Conservation (phyloP, 2,329 filamentous ascomycete genomes). For the Cadophora gregata region DNA sequence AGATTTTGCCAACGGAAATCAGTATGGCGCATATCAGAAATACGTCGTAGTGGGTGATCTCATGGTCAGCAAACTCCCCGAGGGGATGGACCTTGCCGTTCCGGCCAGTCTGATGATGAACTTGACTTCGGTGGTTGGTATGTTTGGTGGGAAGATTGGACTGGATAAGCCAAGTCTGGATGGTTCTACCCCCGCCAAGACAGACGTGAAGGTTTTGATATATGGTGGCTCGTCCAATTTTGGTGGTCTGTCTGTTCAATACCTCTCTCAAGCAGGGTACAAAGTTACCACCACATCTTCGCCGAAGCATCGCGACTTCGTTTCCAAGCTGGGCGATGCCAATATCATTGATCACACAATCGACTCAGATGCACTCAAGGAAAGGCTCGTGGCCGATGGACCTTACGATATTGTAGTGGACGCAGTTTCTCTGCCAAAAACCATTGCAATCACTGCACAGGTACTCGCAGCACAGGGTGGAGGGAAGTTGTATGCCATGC, state of each 20-base stretch:
- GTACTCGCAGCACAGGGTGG: background rate
- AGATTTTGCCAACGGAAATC: background rate
- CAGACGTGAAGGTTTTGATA: background rate
- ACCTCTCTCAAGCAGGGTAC: background rate
- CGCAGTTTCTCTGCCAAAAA: background rate
- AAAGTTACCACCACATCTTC: background rate
- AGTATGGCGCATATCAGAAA: conserved; percentile 1
- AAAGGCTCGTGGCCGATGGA: background rate
- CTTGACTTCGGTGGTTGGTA: background rate
- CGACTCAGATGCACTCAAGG: background rate
- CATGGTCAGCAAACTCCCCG: background rate
- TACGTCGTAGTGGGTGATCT: background rate
- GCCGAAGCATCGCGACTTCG: background rate
- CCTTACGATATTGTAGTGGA: background rate
- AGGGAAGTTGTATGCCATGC: background rate
- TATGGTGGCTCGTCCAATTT: background rate
- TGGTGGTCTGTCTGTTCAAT: background rate
- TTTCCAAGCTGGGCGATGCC: background rate
- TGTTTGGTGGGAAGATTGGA: background rate
- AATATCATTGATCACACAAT: background rate
- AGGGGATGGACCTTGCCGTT: background rate
- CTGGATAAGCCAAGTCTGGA: background rate
- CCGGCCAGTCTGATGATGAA: conserved; percentile 4
- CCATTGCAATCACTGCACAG: background rate
- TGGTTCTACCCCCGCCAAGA: background rate